Evolutionary conservation across 1,139 yeast species (phyloP).

Genomic region (Geotrichum histeridarum): DNA sequence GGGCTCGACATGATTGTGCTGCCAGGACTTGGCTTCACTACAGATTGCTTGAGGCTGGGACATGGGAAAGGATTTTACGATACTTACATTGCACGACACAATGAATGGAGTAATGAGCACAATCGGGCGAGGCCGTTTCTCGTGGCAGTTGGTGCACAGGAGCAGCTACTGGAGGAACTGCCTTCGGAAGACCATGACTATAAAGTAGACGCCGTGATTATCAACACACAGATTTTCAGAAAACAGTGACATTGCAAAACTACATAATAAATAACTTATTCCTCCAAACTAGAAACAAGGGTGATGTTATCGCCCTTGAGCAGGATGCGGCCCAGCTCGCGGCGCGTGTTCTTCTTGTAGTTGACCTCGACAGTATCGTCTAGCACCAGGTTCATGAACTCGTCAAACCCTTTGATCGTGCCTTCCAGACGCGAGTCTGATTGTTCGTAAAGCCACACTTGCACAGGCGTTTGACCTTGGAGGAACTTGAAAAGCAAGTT

Average conservation of each 20-base stretch:
- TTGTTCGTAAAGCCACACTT: conserved; percentile 78
- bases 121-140: conserved; percentile 31
- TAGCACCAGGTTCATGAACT: conserved; percentile 92
- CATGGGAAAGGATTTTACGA: conserved; percentile 95
- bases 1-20: conserved; percentile 68
- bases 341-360: conserved; percentile 42
- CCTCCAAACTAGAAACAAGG: conserved; percentile 57
- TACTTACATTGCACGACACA: conserved; percentile 57
- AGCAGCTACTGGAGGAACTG: conserved; percentile 56
- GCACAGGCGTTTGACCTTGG: conserved; percentile 71
- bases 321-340: conserved; percentile 53
- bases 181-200: conserved; percentile 74
- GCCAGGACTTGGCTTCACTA: conserved; percentile 81
- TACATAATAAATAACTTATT: conserved; percentile 5
- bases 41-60: conserved; percentile 58
- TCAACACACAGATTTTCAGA: conserved; percentile 29
- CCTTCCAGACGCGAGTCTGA: conserved; percentile 75
- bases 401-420: conserved; percentile 85
- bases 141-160: conserved; percentile 65
- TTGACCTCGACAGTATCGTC: conserved; percentile 77
- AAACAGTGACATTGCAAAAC: neutral
- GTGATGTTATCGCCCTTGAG: conserved; percentile 94
- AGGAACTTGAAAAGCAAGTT: conserved; percentile 81
- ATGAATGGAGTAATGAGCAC: conserved; percentile 30
- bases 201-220: conserved; percentile 54